Evolutionary conservation across 164 flowering plant genomes (phyloP).

Genomic region (Cinnamomum micranthum): DNA sequence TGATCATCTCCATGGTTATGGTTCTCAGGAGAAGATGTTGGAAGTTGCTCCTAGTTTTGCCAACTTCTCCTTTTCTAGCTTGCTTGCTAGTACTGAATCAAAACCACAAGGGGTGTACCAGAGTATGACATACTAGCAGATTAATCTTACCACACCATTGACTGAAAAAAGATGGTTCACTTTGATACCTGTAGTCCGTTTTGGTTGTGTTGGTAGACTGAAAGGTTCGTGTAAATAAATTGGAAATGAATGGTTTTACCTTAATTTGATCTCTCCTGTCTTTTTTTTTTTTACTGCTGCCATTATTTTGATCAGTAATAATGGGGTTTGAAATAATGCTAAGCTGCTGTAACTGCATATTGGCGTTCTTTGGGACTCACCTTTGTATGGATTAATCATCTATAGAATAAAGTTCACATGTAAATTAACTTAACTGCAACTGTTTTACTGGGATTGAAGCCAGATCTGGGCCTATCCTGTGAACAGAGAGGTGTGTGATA

Average conservation of each 20-base stretch:
- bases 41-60: slow-evolving; percentile 12
- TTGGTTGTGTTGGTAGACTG: slow-evolving; percentile 7
- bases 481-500: no score
- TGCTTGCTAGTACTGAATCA: slow-evolving; percentile 7
- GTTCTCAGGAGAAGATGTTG: slow-evolving; percentile 15
- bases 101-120: slow-evolving; percentile 7
- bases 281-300: neutral
- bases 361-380: no score
- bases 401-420: no score
- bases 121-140: neutral
- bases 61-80: slow-evolving; percentile 7
- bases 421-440: no score
- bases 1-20: slow-evolving; percentile 16
- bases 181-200: neutral
- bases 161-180: neutral
- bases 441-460: no score
- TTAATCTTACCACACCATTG: neutral
- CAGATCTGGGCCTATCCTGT: no score
- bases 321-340: neutral
- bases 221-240: slow-evolving; percentile 4
- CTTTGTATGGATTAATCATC: no score
- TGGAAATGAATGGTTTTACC: neutral
- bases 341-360: no score
- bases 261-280: neutral
- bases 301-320: neutral